phyloP scores from a whole-genome alignment of 2,329 filamentous ascomycete species.

The Monosporascus sp. region DNA sequence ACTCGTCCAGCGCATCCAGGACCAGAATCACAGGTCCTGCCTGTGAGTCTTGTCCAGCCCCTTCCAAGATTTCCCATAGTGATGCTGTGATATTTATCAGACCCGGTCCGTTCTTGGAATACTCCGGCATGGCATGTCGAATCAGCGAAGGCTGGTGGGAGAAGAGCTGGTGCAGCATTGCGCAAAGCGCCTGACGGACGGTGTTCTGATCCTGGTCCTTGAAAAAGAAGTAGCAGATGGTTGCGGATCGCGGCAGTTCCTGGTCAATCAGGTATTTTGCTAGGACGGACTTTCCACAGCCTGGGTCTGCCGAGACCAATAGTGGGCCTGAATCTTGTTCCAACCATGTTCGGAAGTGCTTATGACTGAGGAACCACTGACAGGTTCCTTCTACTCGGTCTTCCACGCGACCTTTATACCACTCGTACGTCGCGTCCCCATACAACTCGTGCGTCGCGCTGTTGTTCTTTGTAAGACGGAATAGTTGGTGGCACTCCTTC shows the following conservation, averaged over 20 bases:
- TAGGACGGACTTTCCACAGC: conserved; percentile 34
- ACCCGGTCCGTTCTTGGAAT: conserved; percentile 16
- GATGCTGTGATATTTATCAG: conserved; percentile 16
- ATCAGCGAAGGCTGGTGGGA: conserved; percentile 24
- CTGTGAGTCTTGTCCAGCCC: conserved; percentile 17
- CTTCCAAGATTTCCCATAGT: conserved; percentile 30
- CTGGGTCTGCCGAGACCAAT: conserved; percentile 33
- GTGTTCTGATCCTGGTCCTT: conserved; percentile 33
- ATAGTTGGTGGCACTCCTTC: no score
- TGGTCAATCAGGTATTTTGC: conserved; percentile 28
- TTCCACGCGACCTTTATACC: conserved; percentile 23
- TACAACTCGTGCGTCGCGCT: no score
- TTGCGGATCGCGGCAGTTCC: conserved; percentile 10
- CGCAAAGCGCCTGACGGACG: conserved; percentile 30
- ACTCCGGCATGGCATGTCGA: conserved; percentile 24
- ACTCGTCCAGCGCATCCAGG: conserved; percentile 37
- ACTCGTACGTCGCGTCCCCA: conserved; percentile 20
- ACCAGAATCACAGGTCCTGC: conserved; percentile 28
- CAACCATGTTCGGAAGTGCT: conserved; percentile 24
- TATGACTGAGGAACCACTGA: conserved; percentile 27
- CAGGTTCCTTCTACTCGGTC: conserved; percentile 23
- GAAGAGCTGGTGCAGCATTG: conserved; percentile 35
- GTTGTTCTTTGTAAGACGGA: no score
- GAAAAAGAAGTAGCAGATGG: conserved; percentile 39
- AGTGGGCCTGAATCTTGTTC: conserved; percentile 20